These are phyloP conservation scores for Leccinum disarticulatum DNA, from an alignment of 768 basidiomycete genomes.

Conservation along the genomic window DNA sequence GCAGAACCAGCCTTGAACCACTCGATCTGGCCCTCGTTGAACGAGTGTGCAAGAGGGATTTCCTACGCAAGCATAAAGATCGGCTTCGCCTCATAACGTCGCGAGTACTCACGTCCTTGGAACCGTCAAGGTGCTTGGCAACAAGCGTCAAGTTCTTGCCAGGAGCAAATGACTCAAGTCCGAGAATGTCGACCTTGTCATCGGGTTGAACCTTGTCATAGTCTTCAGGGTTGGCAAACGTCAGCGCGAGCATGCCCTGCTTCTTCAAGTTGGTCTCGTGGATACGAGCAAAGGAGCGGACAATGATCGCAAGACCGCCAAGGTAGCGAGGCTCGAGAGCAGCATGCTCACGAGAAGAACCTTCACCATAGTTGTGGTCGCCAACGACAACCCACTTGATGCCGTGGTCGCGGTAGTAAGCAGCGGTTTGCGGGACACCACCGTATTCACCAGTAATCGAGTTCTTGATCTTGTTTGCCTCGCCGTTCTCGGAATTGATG, in stretches of 20 bases:
- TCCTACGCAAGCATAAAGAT: constrained; percentile 39
- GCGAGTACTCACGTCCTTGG: constrained; percentile 51
- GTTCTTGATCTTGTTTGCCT: constrained; percentile 96
- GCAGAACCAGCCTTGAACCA: constrained; percentile 99
- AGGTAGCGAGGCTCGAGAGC: constrained; percentile 95
- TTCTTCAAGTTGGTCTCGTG: constrained; percentile 99
- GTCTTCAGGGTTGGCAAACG: constrained; percentile 88
- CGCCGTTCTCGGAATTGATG: constrained; percentile 91
- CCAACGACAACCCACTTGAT: constrained; percentile 98
- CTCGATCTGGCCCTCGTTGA: constrained; percentile 95
- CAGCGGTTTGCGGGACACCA: constrained; percentile 82
- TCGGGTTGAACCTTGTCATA: constrained; percentile 89
- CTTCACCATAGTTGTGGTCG: constrained; percentile 95
- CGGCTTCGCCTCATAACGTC: background rate
- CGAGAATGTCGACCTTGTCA: constrained; percentile 88
- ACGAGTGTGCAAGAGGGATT: constrained; percentile 83
- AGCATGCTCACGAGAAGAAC: constrained; percentile 97
- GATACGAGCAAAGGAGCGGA: constrained; percentile 95
- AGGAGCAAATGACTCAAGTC: constrained; percentile 84
- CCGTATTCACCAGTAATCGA: constrained; percentile 83
- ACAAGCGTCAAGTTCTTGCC: constrained; percentile 87
- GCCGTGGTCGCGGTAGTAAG: constrained; percentile 84
- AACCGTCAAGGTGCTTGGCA: constrained; percentile 81
- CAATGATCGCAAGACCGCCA: constrained; percentile 94
- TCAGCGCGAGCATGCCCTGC: constrained; percentile 97